Percentiles rank a stretch among this genome's conserved stretches.
These are phyloP conservation scores for Daphne laureola DNA, from an alignment of 441 rosid species.

Conservation along the genomic window DNA sequence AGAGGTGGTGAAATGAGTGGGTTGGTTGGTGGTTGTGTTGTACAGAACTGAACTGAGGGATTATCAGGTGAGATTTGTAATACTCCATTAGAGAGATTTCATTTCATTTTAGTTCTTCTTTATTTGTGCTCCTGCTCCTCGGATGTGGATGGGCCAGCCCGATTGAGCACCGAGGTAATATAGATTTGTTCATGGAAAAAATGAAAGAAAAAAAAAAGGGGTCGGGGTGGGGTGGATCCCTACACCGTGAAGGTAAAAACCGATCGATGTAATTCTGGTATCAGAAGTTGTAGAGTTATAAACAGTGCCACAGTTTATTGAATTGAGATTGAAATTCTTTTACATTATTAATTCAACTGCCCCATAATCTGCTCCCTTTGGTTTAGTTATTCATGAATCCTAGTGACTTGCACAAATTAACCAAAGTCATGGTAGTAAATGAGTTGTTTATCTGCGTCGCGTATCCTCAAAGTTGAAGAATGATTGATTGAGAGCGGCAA, in stretches of 20 bases:
- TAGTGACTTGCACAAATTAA: no score
- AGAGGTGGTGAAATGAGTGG: slow-evolving; percentile 13
- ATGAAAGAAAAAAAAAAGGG: slow-evolving; percentile 9
- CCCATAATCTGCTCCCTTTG: no score
- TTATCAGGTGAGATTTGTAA: slow-evolving; percentile 53
- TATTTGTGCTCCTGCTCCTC: slow-evolving; percentile 27
- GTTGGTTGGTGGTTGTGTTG: no score
- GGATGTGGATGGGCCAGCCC: slow-evolving; percentile 27
- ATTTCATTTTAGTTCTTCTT: slow-evolving; percentile 32
- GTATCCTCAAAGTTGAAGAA: no score
- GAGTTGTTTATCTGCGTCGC: no score
- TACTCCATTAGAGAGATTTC: slow-evolving; percentile 34
- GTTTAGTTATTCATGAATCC: no score
- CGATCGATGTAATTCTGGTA: slow-evolving; percentile 25
- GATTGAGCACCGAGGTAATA: slow-evolving; percentile 33
- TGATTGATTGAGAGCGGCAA: no score
- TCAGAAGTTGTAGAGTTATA: slow-evolving; percentile 59
- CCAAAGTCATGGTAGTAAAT: no score
- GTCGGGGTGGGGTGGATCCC: no score
- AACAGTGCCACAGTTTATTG: slow-evolving; percentile 35
- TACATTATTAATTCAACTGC: no score
- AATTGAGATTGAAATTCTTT: slow-evolving; percentile 52
- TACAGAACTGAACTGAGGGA: slow-evolving; percentile 54
- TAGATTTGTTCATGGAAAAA: slow-evolving; percentile 33
- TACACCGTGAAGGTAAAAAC: slow-evolving; percentile 35